phyloP scores from a whole-genome alignment of 2,329 filamentous ascomycete genomes.

The Monosporascus sp. region DNA sequence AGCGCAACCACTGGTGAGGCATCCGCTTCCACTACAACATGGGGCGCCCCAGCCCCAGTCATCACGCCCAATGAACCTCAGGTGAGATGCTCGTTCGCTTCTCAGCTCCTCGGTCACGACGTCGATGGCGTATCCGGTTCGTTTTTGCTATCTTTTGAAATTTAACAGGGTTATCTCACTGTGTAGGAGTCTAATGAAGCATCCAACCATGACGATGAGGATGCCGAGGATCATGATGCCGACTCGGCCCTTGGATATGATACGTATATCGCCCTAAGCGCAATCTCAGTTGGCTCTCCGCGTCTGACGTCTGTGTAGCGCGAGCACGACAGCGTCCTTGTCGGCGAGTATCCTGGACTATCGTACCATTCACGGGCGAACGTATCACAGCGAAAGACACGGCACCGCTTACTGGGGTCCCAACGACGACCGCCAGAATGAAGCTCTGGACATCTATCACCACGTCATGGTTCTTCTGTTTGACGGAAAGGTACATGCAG shows the following conservation, averaged over 20 bases:
- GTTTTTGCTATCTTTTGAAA: not conserved
- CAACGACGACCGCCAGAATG: conserved; percentile 1
- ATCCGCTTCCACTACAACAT: not conserved
- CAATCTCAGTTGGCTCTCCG: not conserved
- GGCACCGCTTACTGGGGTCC: conserved; percentile 1
- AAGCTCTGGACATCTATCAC: not conserved
- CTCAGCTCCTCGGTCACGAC: not conserved
- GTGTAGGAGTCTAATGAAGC: not conserved
- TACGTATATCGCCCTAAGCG: not conserved
- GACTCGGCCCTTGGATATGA: conserved; percentile 2
- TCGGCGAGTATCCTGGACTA: conserved; percentile 2
- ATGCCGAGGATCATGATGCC: not conserved
- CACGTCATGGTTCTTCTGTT: not conserved
- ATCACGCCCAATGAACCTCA: not conserved
- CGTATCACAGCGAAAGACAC: not conserved
- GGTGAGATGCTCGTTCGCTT: not conserved
- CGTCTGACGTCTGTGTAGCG: not conserved
- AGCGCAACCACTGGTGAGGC: not conserved
- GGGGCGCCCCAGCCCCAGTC: not conserved
- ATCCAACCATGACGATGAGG: not conserved
- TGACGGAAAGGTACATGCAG: conserved; percentile 9
- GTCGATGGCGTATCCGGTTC: not conserved
- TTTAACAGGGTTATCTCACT: not conserved
- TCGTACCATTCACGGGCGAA: not conserved
- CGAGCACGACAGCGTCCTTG: conserved; percentile 1